Evolutionary conservation across 352 stramenopile genomes (phyloP).

Genomic region (Phytophthora syringae): DNA sequence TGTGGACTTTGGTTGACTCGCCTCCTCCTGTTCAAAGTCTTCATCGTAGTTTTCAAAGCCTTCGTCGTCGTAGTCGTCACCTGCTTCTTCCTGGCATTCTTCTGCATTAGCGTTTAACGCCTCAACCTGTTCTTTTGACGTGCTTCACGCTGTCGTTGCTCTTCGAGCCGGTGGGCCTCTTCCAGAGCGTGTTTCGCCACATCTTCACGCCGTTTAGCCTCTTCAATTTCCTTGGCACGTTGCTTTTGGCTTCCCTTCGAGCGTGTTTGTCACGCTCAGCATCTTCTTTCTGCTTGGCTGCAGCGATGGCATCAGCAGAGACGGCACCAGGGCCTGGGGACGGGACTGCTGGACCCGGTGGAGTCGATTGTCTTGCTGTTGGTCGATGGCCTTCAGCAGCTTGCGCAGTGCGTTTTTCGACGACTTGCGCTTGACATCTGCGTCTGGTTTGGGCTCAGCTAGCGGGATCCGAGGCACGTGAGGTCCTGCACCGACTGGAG

Average conservation of each 20-base stretch:
- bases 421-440: slow-evolving; percentile 35
- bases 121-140: slow-evolving; percentile 58
- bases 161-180: slow-evolving; percentile 51
- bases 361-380: slow-evolving; percentile 2
- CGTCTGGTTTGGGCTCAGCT: slow-evolving; percentile 50
- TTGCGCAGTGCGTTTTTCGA: slow-evolving; percentile 56
- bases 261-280: slow-evolving; percentile 46
- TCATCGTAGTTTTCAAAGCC: slow-evolving; percentile 76
- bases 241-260: slow-evolving; percentile 62
- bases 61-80: slow-evolving; percentile 70
- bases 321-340: slow-evolving; percentile 10
- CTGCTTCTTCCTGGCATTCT: slow-evolving; percentile 67
- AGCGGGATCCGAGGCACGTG: slow-evolving; percentile 51
- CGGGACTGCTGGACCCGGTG: slow-evolving; percentile 14
- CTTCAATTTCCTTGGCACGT: slow-evolving; percentile 58
- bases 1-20: slow-evolving; percentile 35
- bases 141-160: slow-evolving; percentile 51
- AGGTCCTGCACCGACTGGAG: slow-evolving; percentile 28
- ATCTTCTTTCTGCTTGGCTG: slow-evolving; percentile 46
- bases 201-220: slow-evolving; percentile 57
- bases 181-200: slow-evolving; percentile 52
- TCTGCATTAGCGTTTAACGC: slow-evolving; percentile 77
- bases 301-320: slow-evolving; percentile 15
- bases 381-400: slow-evolving; percentile 1
- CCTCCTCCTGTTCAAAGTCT: slow-evolving; percentile 56